Base-by-base conservation (phyloP, 2,329 filamentous ascomycete species). In the Talaromyces funiculosus region DNA sequence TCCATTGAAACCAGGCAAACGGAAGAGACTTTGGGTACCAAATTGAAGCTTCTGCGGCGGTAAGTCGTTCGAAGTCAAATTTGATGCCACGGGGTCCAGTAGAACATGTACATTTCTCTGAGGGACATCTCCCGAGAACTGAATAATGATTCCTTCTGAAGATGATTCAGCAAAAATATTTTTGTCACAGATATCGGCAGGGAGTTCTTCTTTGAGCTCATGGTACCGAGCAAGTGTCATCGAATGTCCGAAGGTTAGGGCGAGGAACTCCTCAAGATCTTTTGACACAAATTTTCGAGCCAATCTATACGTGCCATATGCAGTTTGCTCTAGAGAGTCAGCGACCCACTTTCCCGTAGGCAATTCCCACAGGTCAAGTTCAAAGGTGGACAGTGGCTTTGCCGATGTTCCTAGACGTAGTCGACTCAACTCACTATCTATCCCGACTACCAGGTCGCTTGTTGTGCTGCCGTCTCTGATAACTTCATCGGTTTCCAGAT, bases 191-290 rank as follows among this genome's bases (percentile, higher is more conserved):
- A 54, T 2, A 29, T 43, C 22, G 7, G n/a, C 18, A 3, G 55
- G 60, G 8, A 59, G 40, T 24, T 40, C 35, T 6, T 18, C 47
- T 6, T 31, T 12, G 9, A 62, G 53, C 20, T 62, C 60, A 55
- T 42, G 38, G 40, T 42, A 62, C 9, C 93, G 84, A 24, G 92
- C 92, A 18, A 99, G 80, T 6, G 88, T 84, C 70, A 92, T 97
- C 2, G 91, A 87, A 0, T 95, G 86, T 0, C 84, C 89, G 0
- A 97, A 80, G 3, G 86, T 83, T 7, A 79, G 75, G 0, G 89
- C 88, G 73, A 97, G 96, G 77, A 96, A 97, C 4, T 77, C 72
- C 55, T 88, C 89, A 63, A 96, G 83, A 0, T 80, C 73, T 0
- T 76, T 70, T 0, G 85, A 86, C 4, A 80, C 80, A 73, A 96